phyloP scores from a whole-genome alignment of 2,329 filamentous ascomycete genomes.

The Aspergillus quadrilineatus region DNA sequence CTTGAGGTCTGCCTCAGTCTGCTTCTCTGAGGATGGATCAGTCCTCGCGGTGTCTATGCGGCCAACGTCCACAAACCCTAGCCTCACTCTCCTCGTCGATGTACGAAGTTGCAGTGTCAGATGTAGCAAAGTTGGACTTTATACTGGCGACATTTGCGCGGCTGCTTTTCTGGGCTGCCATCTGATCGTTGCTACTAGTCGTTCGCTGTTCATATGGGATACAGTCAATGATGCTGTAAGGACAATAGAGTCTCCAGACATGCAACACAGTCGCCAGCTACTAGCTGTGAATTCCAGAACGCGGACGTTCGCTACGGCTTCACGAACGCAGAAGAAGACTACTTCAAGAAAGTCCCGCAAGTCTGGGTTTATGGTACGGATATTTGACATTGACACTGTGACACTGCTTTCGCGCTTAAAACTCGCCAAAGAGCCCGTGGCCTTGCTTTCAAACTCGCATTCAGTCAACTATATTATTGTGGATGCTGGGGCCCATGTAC shows the following conservation, averaged over 20 bases:
- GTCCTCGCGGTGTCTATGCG: constrained; percentile 64
- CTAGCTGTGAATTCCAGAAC: constrained; percentile 69
- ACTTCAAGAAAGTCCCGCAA: constrained; percentile 43
- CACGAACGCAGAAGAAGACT: constrained; percentile 29
- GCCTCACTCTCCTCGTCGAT: constrained; percentile 74
- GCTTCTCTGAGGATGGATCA: constrained; percentile 82
- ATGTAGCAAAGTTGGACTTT: constrained; percentile 66
- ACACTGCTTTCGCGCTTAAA: constrained; percentile 60
- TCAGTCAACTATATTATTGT: constrained; percentile 72
- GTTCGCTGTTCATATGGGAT: constrained; percentile 73
- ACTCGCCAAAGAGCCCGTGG: constrained; percentile 59
- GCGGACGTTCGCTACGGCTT: constrained; percentile 64
- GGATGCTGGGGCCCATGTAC: constrained; percentile 73
- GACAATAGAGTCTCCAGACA: constrained; percentile 56
- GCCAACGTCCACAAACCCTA: constrained; percentile 49
- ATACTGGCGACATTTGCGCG: constrained; percentile 64
- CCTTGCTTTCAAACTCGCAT: constrained; percentile 63
- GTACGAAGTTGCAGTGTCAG: constrained; percentile 65
- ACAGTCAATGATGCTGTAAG: constrained; percentile 74
- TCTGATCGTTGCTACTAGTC: constrained; percentile 71
- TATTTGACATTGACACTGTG: constrained; percentile 65
- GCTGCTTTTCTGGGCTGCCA: constrained; percentile 71
- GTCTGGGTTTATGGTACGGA: constrained; percentile 51
- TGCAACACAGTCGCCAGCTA: constrained; percentile 20
- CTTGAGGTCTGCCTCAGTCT: constrained; percentile 59